Conservation (phyloP, 257 asterid species). For the Echium plantagineum region DNA sequence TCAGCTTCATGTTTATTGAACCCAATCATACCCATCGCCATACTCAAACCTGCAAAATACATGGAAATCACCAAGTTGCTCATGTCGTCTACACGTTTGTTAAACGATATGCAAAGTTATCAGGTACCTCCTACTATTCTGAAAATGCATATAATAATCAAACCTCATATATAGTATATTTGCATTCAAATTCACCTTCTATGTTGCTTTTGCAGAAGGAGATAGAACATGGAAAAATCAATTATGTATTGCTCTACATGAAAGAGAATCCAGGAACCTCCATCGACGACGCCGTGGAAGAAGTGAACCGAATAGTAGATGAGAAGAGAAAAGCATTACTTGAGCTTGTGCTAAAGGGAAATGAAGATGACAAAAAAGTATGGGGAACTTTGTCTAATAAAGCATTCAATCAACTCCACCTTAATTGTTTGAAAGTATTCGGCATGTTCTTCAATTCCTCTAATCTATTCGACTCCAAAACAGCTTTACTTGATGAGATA, state of each 20-base stretch:
- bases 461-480: slow-evolving; percentile 32
- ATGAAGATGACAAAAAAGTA: background rate
- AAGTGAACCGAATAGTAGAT: slow-evolving; percentile 17
- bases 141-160: too few species aligned
- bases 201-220: slow-evolving; percentile 33
- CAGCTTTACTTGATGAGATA: slow-evolving; percentile 32
- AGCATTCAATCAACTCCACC: slow-evolving; percentile 30
- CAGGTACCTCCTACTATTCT: slow-evolving; percentile 33
- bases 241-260: slow-evolving; percentile 34
- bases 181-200: background rate
- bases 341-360: slow-evolving; percentile 21
- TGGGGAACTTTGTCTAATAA: background rate
- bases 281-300: slow-evolving; percentile 28
- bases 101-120: slow-evolving; percentile 49
- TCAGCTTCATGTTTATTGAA: slow-evolving; percentile 24
- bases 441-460: slow-evolving; percentile 44
- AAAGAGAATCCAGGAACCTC: slow-evolving; percentile 19
- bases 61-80: slow-evolving; percentile 35
- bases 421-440: slow-evolving; percentile 36
- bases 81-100: slow-evolving; percentile 34
- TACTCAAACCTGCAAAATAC: slow-evolving; percentile 14
- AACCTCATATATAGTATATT: too few species aligned
- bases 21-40: slow-evolving; percentile 5
- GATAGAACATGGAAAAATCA: slow-evolving; percentile 39
- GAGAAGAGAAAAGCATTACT: slow-evolving; percentile 31